phyloP scores from a whole-genome alignment of 73 alveolate genomes.

The Stentor roeselii region DNA sequence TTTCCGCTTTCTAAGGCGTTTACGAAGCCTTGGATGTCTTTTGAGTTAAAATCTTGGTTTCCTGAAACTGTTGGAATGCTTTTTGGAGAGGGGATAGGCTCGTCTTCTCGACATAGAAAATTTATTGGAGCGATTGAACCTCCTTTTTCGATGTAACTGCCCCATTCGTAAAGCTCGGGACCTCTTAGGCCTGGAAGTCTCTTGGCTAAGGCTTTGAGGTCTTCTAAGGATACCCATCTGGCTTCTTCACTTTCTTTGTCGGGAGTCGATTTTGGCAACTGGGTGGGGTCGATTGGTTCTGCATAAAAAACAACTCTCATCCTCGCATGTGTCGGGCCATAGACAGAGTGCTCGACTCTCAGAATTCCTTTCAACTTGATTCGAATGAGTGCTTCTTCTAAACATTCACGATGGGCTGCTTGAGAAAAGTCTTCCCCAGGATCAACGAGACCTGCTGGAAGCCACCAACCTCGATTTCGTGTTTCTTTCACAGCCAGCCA shows the following conservation, averaged over 20 bases:
- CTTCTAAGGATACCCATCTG: slow-evolving; percentile 70
- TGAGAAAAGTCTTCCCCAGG: slow-evolving; percentile 60
- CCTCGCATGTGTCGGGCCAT: slow-evolving; percentile 26
- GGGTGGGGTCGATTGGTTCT: slow-evolving; percentile 63
- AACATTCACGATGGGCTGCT: slow-evolving; percentile 55
- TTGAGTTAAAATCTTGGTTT: neutral
- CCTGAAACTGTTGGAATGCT: neutral
- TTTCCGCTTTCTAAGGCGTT: neutral
- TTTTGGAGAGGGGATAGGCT: neutral
- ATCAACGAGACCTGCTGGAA: slow-evolving; percentile 87
- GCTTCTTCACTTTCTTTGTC: slow-evolving; percentile 73
- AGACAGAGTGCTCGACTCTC: slow-evolving; percentile 40
- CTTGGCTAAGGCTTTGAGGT: slow-evolving; percentile 44
- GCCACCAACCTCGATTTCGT: slow-evolving; percentile 84
- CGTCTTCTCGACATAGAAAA: slow-evolving; percentile 34
- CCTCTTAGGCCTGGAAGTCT: slow-evolving; percentile 59
- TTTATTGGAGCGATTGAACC: slow-evolving; percentile 62
- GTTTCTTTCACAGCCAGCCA: slow-evolving; percentile 79
- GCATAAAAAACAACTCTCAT: slow-evolving; percentile 79
- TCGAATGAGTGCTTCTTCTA: slow-evolving; percentile 50
- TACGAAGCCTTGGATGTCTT: neutral
- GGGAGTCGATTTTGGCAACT: slow-evolving; percentile 55
- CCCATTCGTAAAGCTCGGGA: slow-evolving; percentile 65
- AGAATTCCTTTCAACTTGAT: slow-evolving; percentile 38
- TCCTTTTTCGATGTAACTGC: slow-evolving; percentile 67